phyloP scores from a whole-genome alignment of 805 yeast species.

The Barnettozyma vustinii region DNA sequence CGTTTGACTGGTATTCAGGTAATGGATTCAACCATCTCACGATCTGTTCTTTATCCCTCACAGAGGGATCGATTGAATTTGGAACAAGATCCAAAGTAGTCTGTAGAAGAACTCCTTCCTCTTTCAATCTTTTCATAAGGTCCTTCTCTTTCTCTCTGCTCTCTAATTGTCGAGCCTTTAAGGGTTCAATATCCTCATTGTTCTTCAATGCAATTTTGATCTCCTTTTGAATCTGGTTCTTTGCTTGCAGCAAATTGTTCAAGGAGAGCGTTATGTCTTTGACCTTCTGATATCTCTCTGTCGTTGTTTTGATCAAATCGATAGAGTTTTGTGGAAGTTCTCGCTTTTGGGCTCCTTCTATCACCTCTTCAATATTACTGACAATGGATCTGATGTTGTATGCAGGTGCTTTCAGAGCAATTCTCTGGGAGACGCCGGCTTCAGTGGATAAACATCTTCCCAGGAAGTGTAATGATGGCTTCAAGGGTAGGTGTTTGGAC shows the following conservation, averaged over 20 bases:
- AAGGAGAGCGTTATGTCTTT: constrained; percentile 20
- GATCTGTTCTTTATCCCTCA: constrained; percentile 37
- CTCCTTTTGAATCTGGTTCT: constrained; percentile 26
- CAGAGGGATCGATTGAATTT: constrained; percentile 48
- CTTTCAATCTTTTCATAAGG: constrained; percentile 13
- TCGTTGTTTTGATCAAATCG: constrained; percentile 25
- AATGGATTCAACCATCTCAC: constrained; percentile 47
- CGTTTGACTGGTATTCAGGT: constrained; percentile 23
- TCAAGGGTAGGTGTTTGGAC: not conserved
- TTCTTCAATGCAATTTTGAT: constrained; percentile 22
- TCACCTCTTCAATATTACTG: constrained; percentile 24
- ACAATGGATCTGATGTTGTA: constrained; percentile 31
- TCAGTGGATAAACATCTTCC: not conserved
- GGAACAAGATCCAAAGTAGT: constrained; percentile 51
- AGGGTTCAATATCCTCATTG: constrained; percentile 9
- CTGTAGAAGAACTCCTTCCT: constrained; percentile 33
- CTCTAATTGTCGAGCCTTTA: constrained; percentile 14
- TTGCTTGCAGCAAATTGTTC: constrained; percentile 24
- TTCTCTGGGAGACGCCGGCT: constrained; percentile 3
- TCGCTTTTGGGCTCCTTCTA: constrained; percentile 30
- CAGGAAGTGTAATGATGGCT: not conserved
- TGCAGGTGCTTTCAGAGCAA: constrained; percentile 26
- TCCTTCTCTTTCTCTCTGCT: constrained; percentile 21
- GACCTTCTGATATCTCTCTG: constrained; percentile 22
- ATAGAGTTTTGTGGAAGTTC: constrained; percentile 20